Conservation (phyloP, 1,284 basidiomycete species). For the Ustilago crameri region DNA sequence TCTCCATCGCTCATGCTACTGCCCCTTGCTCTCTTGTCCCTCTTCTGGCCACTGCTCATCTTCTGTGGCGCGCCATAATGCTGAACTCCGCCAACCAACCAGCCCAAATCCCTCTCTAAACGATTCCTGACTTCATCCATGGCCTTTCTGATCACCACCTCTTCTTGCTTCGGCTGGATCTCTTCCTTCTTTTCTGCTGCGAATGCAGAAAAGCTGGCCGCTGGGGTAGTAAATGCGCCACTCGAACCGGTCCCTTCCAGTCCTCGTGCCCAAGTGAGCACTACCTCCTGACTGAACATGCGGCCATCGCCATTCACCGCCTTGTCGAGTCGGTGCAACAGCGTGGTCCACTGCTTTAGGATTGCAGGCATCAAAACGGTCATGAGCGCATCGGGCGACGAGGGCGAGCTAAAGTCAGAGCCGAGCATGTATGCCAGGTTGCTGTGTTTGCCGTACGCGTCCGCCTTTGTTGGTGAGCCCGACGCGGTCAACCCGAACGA, state of each 20-base stretch:
- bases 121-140: conserved; percentile 51
- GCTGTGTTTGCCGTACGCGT: conserved; percentile 41
- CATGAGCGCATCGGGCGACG: conserved; percentile 59
- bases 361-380: conserved; percentile 56
- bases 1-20: conserved; percentile 46
- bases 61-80: conserved; percentile 2
- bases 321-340: conserved; percentile 47
- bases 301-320: conserved; percentile 60
- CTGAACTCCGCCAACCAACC: conserved; percentile 45
- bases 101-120: conserved; percentile 55
- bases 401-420: conserved; percentile 23
- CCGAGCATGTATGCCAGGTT: conserved; percentile 34
- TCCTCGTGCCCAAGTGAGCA: conserved; percentile 53
- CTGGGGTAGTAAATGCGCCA: background rate
- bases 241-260: conserved; percentile 30
- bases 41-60: conserved; percentile 3
- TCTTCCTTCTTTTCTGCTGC: conserved; percentile 6
- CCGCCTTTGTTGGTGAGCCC: conserved; percentile 12
- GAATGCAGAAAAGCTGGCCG: background rate
- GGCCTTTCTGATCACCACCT: conserved; percentile 39
- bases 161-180: conserved; percentile 24
- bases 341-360: conserved; percentile 58
- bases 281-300: conserved; percentile 63
- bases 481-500: conserved; percentile 22
- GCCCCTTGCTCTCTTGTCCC: conserved; percentile 24